Evolutionary conservation across 2,329 filamentous ascomycete species (phyloP).

Genomic region (Ophiocordyceps sinensis): DNA sequence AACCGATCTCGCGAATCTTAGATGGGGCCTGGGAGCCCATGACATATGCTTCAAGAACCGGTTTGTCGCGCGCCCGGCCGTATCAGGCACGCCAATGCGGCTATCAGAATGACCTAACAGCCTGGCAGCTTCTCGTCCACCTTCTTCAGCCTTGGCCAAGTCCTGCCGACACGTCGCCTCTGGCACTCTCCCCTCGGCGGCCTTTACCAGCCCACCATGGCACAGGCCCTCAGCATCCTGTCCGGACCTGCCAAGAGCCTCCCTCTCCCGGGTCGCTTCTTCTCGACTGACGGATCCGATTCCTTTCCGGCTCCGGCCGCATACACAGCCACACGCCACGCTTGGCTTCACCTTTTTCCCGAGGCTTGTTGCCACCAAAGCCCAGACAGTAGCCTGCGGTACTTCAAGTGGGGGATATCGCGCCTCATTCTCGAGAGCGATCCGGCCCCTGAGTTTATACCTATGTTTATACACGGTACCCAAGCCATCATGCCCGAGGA

Average conservation of each 20-base stretch:
- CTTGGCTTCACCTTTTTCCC: slow-evolving; percentile 92
- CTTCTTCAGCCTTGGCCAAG: slow-evolving; percentile 85
- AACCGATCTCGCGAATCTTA: slow-evolving; percentile 58
- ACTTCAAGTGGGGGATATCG: slow-evolving; percentile 97
- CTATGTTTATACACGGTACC: slow-evolving; percentile 88
- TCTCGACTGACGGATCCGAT: slow-evolving; percentile 53
- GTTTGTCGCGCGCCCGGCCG: slow-evolving; percentile 29
- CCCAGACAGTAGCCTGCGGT: slow-evolving; percentile 63
- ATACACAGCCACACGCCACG: slow-evolving; percentile 53
- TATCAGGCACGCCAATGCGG: background rate
- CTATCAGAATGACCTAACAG: background rate
- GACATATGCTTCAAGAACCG: slow-evolving; percentile 89
- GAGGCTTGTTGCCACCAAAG: slow-evolving; percentile 92
- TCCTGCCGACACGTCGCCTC: slow-evolving; percentile 73
- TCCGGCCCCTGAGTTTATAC: slow-evolving; percentile 74
- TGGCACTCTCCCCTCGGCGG: slow-evolving; percentile 70
- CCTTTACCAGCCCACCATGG: slow-evolving; percentile 78
- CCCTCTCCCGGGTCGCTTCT: slow-evolving; percentile 32
- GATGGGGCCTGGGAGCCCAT: slow-evolving; percentile 84
- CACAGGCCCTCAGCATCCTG: slow-evolving; percentile 71
- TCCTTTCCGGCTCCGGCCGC: slow-evolving; percentile 56
- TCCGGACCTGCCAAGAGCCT: slow-evolving; percentile 40
- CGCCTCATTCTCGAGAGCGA: slow-evolving; percentile 82
- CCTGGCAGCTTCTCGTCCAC: slow-evolving; percentile 45
- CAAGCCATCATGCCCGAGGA: slow-evolving; percentile 81